phyloP scores from a whole-genome alignment of 495 filamentous ascomycete genomes.

The Xylaria sp. region DNA sequence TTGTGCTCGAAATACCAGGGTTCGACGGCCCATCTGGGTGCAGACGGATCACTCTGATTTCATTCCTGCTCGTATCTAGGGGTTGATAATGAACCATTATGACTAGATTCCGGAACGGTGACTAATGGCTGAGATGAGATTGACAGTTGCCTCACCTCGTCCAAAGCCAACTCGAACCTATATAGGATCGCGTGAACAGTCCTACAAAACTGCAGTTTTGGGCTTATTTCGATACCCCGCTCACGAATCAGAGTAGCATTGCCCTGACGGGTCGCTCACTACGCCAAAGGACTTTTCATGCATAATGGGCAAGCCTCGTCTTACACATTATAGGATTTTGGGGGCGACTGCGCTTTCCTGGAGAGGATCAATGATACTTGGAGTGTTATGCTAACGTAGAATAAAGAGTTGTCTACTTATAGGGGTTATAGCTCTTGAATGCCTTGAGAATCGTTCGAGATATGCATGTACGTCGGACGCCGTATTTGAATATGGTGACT shows the following conservation, averaged over 20 bases:
- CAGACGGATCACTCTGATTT: not conserved
- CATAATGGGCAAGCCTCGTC: not conserved
- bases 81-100: not conserved
- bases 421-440: not conserved
- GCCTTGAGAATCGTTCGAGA: not conserved
- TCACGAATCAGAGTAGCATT: not conserved
- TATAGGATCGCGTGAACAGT: not conserved
- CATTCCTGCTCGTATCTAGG: slow-evolving; percentile 4
- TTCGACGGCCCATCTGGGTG: not conserved
- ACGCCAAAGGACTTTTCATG: not conserved
- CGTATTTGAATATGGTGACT: not conserved
- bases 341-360: not conserved
- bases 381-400: too few species aligned
- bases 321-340: not conserved
- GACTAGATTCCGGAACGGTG: too few species aligned
- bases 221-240: not conserved
- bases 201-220: not conserved
- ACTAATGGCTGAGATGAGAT: not conserved
- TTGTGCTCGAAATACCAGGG: not conserved
- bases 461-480: not conserved
- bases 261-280: not conserved
- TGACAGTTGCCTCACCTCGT: not conserved
- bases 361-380: not conserved
- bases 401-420: not conserved
- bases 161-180: not conserved